phyloP scores from a whole-genome alignment of 2,329 filamentous ascomycete species.

The Exophiala dermatitidis region DNA sequence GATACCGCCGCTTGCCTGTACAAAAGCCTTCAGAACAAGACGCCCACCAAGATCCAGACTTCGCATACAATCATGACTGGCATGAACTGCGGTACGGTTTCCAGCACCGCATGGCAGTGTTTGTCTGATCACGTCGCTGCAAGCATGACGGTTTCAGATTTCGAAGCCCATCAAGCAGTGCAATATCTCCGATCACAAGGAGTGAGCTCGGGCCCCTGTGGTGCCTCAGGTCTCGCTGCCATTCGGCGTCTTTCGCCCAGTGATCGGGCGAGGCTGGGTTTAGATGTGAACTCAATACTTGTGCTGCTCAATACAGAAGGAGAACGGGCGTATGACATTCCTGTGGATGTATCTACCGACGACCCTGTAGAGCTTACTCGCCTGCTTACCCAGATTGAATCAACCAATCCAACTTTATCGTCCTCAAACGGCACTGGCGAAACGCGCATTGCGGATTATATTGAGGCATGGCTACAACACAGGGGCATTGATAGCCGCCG shows the following conservation, averaged over 20 bases:
- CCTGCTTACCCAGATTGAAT: too few relatives aligned
- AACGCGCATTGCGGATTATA: too few relatives aligned
- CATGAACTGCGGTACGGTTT: conserved; percentile 65
- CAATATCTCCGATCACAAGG: conserved; percentile 45
- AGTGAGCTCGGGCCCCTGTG: conserved; percentile 56
- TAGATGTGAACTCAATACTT: conserved; percentile 49
- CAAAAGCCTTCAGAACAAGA: conserved; percentile 43
- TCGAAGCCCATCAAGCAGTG: conserved; percentile 55
- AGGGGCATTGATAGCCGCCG: too few relatives aligned
- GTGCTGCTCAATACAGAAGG: conserved; percentile 64
- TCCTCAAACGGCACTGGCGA: too few relatives aligned
- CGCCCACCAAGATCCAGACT: conserved; percentile 47
- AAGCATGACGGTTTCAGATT: conserved; percentile 54
- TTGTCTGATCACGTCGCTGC: conserved; percentile 54
- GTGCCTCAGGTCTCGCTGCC: conserved; percentile 50
- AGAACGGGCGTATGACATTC: conserved; percentile 43
- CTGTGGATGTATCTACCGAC: not conserved
- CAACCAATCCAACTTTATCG: too few relatives aligned
- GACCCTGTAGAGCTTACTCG: not conserved
- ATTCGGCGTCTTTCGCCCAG: conserved; percentile 43
- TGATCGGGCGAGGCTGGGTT: conserved; percentile 32
- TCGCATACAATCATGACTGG: conserved; percentile 64
- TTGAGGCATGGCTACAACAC: too few relatives aligned
- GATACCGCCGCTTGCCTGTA: conserved; percentile 53
- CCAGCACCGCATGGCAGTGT: conserved; percentile 56